Conservation (phyloP, 2,329 filamentous ascomycete genomes). For the Hypoxylon sp. region DNA sequence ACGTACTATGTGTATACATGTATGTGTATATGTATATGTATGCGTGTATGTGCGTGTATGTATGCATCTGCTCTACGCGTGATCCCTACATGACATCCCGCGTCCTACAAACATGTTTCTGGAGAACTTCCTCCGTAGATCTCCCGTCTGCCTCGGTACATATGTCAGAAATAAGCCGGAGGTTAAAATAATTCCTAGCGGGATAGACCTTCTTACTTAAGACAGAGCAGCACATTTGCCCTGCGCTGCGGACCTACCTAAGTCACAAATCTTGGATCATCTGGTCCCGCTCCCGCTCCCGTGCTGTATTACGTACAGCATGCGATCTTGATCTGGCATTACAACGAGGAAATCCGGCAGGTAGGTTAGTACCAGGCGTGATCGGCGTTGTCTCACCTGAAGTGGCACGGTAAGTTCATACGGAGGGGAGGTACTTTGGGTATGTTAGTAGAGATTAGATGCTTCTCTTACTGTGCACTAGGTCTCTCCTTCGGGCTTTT, state of each 20-base stretch:
- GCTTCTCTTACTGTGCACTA: conserved; percentile 8
- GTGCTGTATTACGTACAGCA: conserved; percentile 36
- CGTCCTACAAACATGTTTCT: conserved; percentile 12
- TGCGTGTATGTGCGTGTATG: background rate
- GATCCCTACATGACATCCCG: conserved; percentile 35
- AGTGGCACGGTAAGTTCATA: conserved; percentile 13
- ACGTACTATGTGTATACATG: background rate
- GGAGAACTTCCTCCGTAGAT: conserved; percentile 32
- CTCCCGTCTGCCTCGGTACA: conserved; percentile 11
- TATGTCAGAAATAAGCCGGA: conserved; percentile 9
- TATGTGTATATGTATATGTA: conserved; percentile 1
- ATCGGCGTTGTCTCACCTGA: conserved; percentile 19
- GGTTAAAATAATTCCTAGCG: conserved; percentile 40
- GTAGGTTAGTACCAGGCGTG: conserved; percentile 14
- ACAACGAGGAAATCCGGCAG: conserved; percentile 25
- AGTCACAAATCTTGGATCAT: conserved; percentile 37
- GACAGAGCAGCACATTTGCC: conserved; percentile 10
- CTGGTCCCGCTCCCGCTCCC: conserved; percentile 39
- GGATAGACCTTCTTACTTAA: conserved; percentile 25
- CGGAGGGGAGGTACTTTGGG: conserved; percentile 8
- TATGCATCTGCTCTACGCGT: conserved; percentile 24
- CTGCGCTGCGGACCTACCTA: conserved; percentile 31
- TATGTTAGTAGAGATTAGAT: conserved; percentile 18
- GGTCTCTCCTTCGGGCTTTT: conserved; percentile 27
- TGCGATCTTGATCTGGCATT: conserved; percentile 43